Evolutionary conservation across 2,329 filamentous ascomycete species (phyloP).

Genomic region (Boeremia lycopersici): DNA sequence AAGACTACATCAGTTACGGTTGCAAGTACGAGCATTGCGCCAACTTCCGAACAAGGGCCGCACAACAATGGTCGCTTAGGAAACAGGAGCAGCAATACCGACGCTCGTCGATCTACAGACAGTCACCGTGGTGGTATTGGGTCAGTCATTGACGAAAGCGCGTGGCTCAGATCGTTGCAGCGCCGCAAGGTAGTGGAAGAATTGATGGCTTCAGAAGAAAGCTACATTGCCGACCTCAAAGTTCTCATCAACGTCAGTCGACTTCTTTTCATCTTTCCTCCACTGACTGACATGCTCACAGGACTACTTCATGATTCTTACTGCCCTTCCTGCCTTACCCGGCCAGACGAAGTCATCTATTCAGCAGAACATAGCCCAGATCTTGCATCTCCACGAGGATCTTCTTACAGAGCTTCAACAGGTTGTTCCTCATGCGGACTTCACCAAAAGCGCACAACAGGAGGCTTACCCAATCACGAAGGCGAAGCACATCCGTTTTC

Average conservation of each 20-base stretch:
- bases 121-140: slow-evolving; percentile 55
- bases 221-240: slow-evolving; percentile 85
- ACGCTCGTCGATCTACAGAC: slow-evolving; percentile 67
- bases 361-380: slow-evolving; percentile 77
- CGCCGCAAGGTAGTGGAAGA: slow-evolving; percentile 84
- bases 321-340: slow-evolving; percentile 71
- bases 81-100: slow-evolving; percentile 64
- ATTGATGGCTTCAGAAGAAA: slow-evolving; percentile 82
- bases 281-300: slow-evolving; percentile 17
- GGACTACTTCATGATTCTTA: slow-evolving; percentile 64
- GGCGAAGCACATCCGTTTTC: slow-evolving; percentile 54
- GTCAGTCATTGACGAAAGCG: slow-evolving; percentile 67
- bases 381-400: slow-evolving; percentile 82
- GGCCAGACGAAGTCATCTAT: slow-evolving; percentile 71
- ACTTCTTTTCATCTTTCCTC: too few species aligned
- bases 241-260: slow-evolving; percentile 78
- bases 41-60: slow-evolving; percentile 63
- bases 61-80: slow-evolving; percentile 65
- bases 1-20: slow-evolving; percentile 82
- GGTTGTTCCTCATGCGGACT: slow-evolving; percentile 69
- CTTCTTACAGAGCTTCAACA: slow-evolving; percentile 76
- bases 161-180: slow-evolving; percentile 73
- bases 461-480: slow-evolving; percentile 41
- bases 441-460: slow-evolving; percentile 45
- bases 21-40: slow-evolving; percentile 71